Evolutionary conservation across 805 yeast genomes (phyloP), one percentile per base, ranked within the genome.

Genomic region (Priceomyces haplophilus): DNA sequence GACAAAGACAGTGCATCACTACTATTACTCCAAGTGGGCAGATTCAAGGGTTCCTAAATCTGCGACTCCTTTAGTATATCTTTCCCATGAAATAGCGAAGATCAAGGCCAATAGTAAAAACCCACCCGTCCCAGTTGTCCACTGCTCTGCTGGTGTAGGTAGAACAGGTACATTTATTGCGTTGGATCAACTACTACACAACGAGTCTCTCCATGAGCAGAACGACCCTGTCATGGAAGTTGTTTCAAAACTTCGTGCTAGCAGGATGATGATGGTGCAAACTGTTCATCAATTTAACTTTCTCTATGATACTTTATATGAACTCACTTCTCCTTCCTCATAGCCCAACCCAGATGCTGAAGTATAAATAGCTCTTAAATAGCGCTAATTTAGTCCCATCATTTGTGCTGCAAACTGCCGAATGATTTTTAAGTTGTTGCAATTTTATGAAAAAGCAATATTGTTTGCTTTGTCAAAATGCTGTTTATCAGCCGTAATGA

Each of bases 91-190:
- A 25, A 47, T 64, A 7, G 41, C 43, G 24, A 44, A 30, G 33
- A 3, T 52, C 3, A 42, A 44, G 30, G 18, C 27, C 1, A 18
- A 20, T 5, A 29, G 16, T 8, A 43, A 34, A 11, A 39, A 30
- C 15, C 27, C 39, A 4, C 51, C 54, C 1, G 39, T 49, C 3
- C 71, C 70, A 12, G 57, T 59, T 12, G 48, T 62, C 11, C 77
- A 73, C 48, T 73, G 78, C 41, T 72, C 77, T 5, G 78, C 78
- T 5, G 78, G 78, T 0, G 76, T 72, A 1, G 78, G 78, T 3
- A 53, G 78, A 46, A 67, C 76, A 0, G 73, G 73, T 2, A 65
- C 72, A 0, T 63, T 65, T 41, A 65, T 64, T 30, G 67, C 69
- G 4, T 50, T 61, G 46, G 73, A 61, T 55, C 66, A 63, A 51